Evolutionary conservation across 306 rosid genomes (phyloP), one percentile per base, ranked within the genome.

Genomic region (Acacia confusa): DNA sequence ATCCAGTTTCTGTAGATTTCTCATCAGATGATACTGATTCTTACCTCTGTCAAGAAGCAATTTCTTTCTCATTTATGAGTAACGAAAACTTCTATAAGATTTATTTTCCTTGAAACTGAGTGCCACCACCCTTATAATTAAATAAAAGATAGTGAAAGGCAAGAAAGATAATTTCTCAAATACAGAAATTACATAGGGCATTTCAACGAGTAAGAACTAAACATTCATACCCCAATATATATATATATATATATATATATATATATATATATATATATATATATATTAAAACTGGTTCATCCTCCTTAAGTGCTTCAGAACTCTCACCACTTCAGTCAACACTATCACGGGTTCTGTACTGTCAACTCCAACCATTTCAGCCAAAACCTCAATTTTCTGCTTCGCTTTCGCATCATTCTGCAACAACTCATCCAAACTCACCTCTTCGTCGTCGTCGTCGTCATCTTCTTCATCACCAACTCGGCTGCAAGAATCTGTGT

Each of bases 331-430:
- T 83, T 83, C 83, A 71, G 74, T 73, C 20, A 88, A 73, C 76
- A 85, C 83, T 52, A 48, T 58, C 20, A 43, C 85, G 38, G 87
- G 89, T 53, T 83, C 86, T 40, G 57, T 70, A 34, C 78, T 78
- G 43, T 83, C 73, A 78, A 85, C 65, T 55, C 89, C 87, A 78
- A 88, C 87, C 87, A 85, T 81, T 27, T 77, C 70, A 64, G 87
- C 89, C n/a, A 88, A 32, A 45, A 43, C 17, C 72, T 85, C 82
- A 4, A 85, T 71, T 68, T 85, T 83, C 82, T 58, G 78, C 68
- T 72, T 81, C 47, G 85, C 8, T 57, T 83, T 72, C 50, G 25
- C 88, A 77, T 80, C 80, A 72, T 34, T 17, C 22, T 82, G 30
- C 27, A 82, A 47, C 17, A 82, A 45, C 78, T 77, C 86, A 15